Conservation (phyloP, 108 stramenopile genomes). For the Skeletonema costatum region DNA sequence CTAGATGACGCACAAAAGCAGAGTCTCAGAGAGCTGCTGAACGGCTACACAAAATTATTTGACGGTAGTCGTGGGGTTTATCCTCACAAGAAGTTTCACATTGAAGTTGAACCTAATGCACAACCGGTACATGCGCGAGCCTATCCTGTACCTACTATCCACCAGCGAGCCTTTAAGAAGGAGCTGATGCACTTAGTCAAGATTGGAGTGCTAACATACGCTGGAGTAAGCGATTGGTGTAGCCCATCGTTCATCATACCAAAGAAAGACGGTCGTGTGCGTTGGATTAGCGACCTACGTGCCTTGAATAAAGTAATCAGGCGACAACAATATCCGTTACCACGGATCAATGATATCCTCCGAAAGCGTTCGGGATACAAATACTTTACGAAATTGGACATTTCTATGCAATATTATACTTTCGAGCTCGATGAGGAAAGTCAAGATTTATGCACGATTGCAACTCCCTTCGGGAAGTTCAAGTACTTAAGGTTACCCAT, state of each 20-base stretch:
- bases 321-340: conserved; percentile 32
- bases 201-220: conserved; percentile 2
- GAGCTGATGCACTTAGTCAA: conserved; percentile 23
- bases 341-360: conserved; percentile 38
- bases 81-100: conserved; percentile 36
- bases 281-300: conserved; percentile 47
- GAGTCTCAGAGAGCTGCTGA: conserved; percentile 15
- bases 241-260: conserved; percentile 28
- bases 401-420: conserved; percentile 44
- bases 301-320: conserved; percentile 31
- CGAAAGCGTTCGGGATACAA: conserved; percentile 16
- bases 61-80: conserved; percentile 40
- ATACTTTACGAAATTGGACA: conserved; percentile 37
- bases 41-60: conserved; percentile 29
- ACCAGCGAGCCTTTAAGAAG: conserved; percentile 5
- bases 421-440: conserved; percentile 24
- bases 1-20: conserved; percentile 26
- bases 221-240: conserved; percentile 7
- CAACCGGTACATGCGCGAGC: conserved; percentile 25
- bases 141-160: conserved; percentile 24
- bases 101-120: conserved; percentile 29
- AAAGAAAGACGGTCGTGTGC: conserved; percentile 40
- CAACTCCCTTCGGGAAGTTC: conserved; percentile 41
- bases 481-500: conserved; percentile 25
- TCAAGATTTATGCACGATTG: conserved; percentile 16